Conservation (phyloP, 805 yeast species). For the Candida koratica region DNA sequence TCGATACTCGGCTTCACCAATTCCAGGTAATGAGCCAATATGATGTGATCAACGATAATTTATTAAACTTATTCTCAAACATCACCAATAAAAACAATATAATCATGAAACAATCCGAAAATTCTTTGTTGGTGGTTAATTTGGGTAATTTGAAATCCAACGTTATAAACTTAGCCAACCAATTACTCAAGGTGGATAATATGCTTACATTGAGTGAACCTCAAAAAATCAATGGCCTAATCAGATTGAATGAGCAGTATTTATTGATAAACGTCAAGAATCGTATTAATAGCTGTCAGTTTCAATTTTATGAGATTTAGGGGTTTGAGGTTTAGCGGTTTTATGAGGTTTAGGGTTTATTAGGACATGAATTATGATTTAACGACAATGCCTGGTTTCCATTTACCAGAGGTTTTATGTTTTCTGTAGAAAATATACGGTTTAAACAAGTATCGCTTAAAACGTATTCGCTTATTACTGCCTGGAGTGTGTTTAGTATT, state of each 20-base stretch:
- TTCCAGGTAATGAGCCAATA: constrained; percentile 9
- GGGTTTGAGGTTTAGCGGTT: too few relatives aligned
- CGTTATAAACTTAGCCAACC: constrained; percentile 5
- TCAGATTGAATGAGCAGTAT: constrained; percentile 11
- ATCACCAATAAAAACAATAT: constrained; percentile 12
- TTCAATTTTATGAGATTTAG: constrained; percentile 13
- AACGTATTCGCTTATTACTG: too few relatives aligned
- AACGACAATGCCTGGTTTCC: too few relatives aligned
- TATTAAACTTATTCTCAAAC: constrained; percentile 12
- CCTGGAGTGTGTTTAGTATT: too few relatives aligned
- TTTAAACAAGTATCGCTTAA: too few relatives aligned
- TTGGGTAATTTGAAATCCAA: constrained; percentile 7
- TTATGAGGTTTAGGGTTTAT: too few relatives aligned
- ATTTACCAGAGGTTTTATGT: too few relatives aligned
- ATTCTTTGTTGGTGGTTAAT: constrained; percentile 12
- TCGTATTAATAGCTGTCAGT: constrained; percentile 12
- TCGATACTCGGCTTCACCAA: constrained; percentile 2
- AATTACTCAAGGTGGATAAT: constrained; percentile 14
- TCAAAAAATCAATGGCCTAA: constrained; percentile 15
- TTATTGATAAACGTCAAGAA: constrained; percentile 12
- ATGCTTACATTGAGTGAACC: constrained; percentile 10
- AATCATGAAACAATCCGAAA: constrained; percentile 13
- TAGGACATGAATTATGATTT: too few relatives aligned
- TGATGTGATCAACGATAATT: constrained; percentile 12
- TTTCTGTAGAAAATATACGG: too few relatives aligned